Conservation (phyloP, 768 basidiomycete genomes). For the Pleurotus djamor region DNA sequence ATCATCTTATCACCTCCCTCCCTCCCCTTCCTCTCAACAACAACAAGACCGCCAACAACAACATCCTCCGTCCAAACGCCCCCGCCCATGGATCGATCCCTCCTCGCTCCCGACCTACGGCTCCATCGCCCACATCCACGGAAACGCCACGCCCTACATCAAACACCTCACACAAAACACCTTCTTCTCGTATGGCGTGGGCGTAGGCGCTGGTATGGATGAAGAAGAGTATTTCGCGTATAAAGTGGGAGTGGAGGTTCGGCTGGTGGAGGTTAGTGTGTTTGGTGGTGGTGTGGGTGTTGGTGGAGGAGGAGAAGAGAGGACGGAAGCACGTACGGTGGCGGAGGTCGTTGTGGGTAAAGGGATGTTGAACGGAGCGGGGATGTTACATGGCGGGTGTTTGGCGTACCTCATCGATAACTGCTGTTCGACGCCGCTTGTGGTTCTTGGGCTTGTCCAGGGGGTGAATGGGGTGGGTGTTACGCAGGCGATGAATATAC, state of each 20-base stretch:
- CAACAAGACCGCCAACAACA: too few species aligned
- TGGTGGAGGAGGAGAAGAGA: conserved; percentile 42
- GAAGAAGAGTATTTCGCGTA: conserved; percentile 58
- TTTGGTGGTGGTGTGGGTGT: conserved; percentile 38
- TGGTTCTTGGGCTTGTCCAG: conserved; percentile 60
- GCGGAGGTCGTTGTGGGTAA: conserved; percentile 64
- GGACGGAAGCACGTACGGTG: conserved; percentile 58
- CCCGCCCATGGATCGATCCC: conserved; percentile 64
- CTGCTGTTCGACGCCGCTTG: conserved; percentile 66
- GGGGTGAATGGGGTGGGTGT: conserved; percentile 72
- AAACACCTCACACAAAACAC: conserved; percentile 71
- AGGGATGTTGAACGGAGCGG: conserved; percentile 70
- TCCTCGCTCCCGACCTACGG: conserved; percentile 55
- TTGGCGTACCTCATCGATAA: conserved; percentile 75
- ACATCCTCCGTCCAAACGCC: too few species aligned
- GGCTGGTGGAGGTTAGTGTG: conserved; percentile 58
- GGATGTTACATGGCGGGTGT: conserved; percentile 76
- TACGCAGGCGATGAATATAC: conserved; percentile 67
- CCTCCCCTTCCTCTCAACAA: too few species aligned
- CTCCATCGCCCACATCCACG: conserved; percentile 54
- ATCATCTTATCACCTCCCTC: too few species aligned
- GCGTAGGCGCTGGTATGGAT: conserved; percentile 17
- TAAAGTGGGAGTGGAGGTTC: conserved; percentile 56
- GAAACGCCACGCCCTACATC: conserved; percentile 59
- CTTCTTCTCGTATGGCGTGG: conserved; percentile 70